These are phyloP conservation scores for Quercus parvula DNA, from an alignment of 306 rosid species.

Conservation along the genomic window DNA sequence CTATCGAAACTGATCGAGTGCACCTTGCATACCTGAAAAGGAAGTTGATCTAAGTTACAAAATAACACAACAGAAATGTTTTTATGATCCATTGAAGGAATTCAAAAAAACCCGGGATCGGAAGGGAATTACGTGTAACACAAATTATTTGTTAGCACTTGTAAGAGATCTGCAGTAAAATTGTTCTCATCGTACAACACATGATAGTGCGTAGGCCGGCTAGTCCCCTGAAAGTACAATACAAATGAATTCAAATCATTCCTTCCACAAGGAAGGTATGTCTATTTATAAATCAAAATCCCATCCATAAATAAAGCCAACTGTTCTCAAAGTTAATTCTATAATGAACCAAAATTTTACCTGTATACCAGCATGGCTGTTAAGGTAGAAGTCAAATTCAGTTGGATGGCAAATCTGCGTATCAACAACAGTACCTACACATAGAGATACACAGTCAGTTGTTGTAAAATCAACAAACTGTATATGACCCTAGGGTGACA, in stretches of 20 bases:
- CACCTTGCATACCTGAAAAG: constrained; percentile 44
- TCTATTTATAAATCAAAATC: neutral
- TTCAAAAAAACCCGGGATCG: neutral
- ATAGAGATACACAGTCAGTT: neutral
- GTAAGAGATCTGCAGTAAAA: constrained; percentile 37
- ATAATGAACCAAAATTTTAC: constrained; percentile 16
- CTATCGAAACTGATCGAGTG: constrained; percentile 47
- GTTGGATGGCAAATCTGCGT: constrained; percentile 62
- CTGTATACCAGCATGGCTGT: constrained; percentile 86
- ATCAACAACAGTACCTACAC: constrained; percentile 79
- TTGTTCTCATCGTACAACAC: constrained; percentile 50
- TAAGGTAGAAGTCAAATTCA: constrained; percentile 68
- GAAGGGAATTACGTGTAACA: constrained; percentile 41
- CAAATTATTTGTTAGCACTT: constrained; percentile 35
- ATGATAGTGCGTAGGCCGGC: constrained; percentile 50
- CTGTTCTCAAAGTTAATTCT: neutral
- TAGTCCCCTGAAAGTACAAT: constrained; percentile 40
- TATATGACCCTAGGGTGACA: neutral
- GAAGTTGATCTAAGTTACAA: constrained; percentile 2
- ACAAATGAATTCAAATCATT: neutral
- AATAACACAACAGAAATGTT: neutral
- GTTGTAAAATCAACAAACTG: too few relatives aligned
- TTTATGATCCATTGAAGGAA: neutral
- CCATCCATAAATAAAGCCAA: neutral
- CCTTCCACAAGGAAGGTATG: neutral